phyloP scores from a whole-genome alignment of 1,139 yeast species.

The Saccharomyces uvarum region DNA sequence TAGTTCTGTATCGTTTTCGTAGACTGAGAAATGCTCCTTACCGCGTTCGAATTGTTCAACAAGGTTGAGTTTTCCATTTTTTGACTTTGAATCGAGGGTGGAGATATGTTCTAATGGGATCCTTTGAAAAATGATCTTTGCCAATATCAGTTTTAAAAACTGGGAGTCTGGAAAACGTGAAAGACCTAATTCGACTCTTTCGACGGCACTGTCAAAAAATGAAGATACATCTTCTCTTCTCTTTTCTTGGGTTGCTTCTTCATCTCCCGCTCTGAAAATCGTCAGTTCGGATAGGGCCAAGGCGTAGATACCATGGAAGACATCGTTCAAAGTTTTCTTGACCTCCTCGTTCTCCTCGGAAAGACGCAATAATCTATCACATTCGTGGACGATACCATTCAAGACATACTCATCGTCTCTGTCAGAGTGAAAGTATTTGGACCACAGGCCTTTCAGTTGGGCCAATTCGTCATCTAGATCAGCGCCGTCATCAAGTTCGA shows the following conservation, averaged over 20 bases:
- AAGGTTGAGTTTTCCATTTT: slow-evolving; percentile 32
- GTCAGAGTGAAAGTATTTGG: slow-evolving; percentile 46
- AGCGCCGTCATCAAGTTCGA: slow-evolving; percentile 61
- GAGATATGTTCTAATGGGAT: slow-evolving; percentile 53
- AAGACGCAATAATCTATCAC: slow-evolving; percentile 67
- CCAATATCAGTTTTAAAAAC: slow-evolving; percentile 45
- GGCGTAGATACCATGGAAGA: slow-evolving; percentile 69
- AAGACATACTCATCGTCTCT: slow-evolving; percentile 57
- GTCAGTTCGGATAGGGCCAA: slow-evolving; percentile 65
- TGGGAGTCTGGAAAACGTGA: slow-evolving; percentile 40
- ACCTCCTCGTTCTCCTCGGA: slow-evolving; percentile 30
- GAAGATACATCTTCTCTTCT: slow-evolving; percentile 40
- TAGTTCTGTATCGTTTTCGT: slow-evolving; percentile 14
- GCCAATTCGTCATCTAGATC: slow-evolving; percentile 73
- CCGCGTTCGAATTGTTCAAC: slow-evolving; percentile 15
- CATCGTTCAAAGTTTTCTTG: slow-evolving; percentile 39
- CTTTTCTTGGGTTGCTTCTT: slow-evolving; percentile 23
- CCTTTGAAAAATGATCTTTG: slow-evolving; percentile 49
- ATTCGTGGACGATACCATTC: slow-evolving; percentile 85
- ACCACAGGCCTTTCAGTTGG: slow-evolving; percentile 67
- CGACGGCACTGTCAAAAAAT: slow-evolving; percentile 62
- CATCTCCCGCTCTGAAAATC: slow-evolving; percentile 39
- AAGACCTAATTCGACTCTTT: slow-evolving; percentile 58
- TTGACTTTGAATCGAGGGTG: slow-evolving; percentile 37
- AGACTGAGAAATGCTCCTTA: slow-evolving; percentile 16